Evolutionary conservation across 1,284 basidiomycete species (phyloP), one percentile per base, ranked within the genome.

Genomic region (Trichosporon faecale): DNA sequence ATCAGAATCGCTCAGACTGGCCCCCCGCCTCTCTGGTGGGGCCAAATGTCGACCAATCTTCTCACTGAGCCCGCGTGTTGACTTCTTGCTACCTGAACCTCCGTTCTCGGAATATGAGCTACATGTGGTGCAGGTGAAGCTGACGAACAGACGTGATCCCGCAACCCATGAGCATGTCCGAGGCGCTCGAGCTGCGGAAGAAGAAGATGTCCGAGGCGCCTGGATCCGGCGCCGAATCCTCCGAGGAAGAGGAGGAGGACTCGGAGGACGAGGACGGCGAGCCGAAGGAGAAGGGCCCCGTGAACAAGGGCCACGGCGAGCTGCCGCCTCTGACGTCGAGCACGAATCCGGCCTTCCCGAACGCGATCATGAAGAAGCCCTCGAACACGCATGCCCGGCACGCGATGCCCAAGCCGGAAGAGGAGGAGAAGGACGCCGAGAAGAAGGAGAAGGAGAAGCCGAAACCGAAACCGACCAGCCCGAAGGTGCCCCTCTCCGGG

Each of bases 311-410:
- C 60, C 73, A 71, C 29, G 80, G 78, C 27, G 73, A 77, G 66
- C 74, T 81, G 1, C 80, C 81, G 5, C 78, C 81, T 2, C 69
- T 82, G 6, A 73, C 71, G 61, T 71, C 70, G 3, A 79, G 78
- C 8, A 82, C 78, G 16, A 82, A 82, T 72, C 80, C 81, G 18
- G 70, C 77, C 37, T 82, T 78, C 65, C 80, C 80, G n/a, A 78
- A 78, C 66, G 79, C 79, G 1, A 75, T 80, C 12, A 76, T 82
- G 63, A 80, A 78, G 68, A 76, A 76, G 64, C 77, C 80, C 14
- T 68, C 79, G 8, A 79, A 78, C 66, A 77, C 79, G 9, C 79
- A 82, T 63, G 73, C 80, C 16, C 79, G 80, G 63, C 69, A 66
- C 1, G 66, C 74, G 6, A 61, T 64, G 8, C 25, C 65, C 21